Conservation (phyloP, 257 asterid genomes). For the Penstemon newberryi region DNA sequence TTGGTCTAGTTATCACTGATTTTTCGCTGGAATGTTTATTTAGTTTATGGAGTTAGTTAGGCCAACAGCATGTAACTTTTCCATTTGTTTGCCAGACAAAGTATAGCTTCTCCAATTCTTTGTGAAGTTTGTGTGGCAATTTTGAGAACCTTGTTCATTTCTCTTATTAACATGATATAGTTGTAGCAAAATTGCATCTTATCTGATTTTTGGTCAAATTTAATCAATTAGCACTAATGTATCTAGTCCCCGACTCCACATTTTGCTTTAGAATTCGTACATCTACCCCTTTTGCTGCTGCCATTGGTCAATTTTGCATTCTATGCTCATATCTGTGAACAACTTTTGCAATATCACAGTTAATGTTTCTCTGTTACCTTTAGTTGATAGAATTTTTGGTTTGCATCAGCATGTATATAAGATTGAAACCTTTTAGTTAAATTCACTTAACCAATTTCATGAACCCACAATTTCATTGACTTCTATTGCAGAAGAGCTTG, state of each 20-base stretch:
- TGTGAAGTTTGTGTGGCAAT: background rate
- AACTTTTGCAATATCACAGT: too few relatives aligned
- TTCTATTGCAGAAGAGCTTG: constrained; percentile 23
- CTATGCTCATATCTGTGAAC: background rate
- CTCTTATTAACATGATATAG: background rate
- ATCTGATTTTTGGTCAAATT: background rate
- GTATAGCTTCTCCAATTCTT: background rate
- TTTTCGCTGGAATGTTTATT: background rate
- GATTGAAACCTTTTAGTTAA: background rate
- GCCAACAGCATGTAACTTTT: background rate
- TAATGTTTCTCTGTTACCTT: background rate
- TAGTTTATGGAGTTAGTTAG: background rate
- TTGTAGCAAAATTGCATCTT: background rate
- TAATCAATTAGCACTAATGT: too few relatives aligned
- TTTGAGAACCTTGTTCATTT: background rate
- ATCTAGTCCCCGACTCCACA: too few relatives aligned
- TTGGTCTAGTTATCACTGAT: background rate
- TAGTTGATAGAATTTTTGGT: constrained; percentile 1
- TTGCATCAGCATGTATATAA: background rate
- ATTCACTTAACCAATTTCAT: constrained; percentile 18
- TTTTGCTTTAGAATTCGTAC: too few relatives aligned
- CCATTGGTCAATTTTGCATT: too few relatives aligned
- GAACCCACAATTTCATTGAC: background rate
- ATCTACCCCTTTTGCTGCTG: background rate
- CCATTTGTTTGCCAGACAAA: background rate